phyloP scores from a whole-genome alignment of 768 basidiomycete species.

The Sistotremastrum suecicum region DNA sequence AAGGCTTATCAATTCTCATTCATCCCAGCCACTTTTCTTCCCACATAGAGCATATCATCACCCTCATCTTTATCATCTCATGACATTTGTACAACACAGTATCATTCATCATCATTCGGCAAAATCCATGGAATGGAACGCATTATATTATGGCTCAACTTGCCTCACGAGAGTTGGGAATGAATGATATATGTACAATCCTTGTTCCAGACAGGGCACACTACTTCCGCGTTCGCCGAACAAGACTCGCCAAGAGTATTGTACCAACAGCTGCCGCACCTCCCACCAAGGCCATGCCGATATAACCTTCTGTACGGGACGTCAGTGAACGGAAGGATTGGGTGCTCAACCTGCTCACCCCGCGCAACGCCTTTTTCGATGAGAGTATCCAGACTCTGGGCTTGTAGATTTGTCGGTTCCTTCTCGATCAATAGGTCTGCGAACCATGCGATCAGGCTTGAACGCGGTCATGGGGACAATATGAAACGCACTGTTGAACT shows the following conservation, averaged over 20 bases:
- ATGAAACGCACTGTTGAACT: slow-evolving; percentile 74
- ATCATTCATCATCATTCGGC: too few species aligned
- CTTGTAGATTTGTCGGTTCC: slow-evolving; percentile 89
- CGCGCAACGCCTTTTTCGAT: slow-evolving; percentile 77
- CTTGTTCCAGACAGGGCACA: too few species aligned
- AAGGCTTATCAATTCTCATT: neutral
- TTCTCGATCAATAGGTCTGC: slow-evolving; percentile 76
- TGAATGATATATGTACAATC: too few species aligned
- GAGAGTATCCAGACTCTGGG: slow-evolving; percentile 68
- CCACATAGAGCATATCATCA: slow-evolving; percentile 7
- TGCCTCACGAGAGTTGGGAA: too few species aligned
- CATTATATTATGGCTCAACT: too few species aligned
- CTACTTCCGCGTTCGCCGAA: slow-evolving; percentile 56
- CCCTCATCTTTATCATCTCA: neutral
- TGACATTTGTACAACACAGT: too few species aligned
- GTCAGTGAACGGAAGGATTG: neutral
- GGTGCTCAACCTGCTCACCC: slow-evolving; percentile 31
- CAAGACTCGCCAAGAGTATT: slow-evolving; percentile 54
- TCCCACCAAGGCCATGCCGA: slow-evolving; percentile 92
- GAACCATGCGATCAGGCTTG: neutral
- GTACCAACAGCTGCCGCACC: slow-evolving; percentile 80
- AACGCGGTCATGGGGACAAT: neutral
- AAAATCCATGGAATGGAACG: too few species aligned
- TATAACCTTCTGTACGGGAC: slow-evolving; percentile 70
- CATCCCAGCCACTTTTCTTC: slow-evolving; percentile 8